Evolutionary conservation across 345 rosid species (phyloP), one percentile per base, ranked within the genome.

Genomic region (Physaria fendleri): DNA sequence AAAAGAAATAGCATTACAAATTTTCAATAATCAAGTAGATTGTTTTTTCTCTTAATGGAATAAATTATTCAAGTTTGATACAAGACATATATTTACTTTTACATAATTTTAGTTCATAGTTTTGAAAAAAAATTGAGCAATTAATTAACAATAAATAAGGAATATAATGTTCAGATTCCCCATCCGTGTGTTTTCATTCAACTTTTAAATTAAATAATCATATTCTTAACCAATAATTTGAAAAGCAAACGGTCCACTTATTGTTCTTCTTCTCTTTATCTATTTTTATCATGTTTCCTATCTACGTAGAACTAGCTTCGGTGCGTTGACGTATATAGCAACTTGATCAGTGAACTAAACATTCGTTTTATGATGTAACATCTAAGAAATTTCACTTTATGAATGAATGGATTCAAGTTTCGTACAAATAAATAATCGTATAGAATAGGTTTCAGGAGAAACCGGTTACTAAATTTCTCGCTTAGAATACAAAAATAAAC

Each of bases 201-300:
- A 28, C 61, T 60, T 60, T n/a, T n/a, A n/a, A n/a, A n/a, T n/a
- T 43, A 28, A 52, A 37, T 52, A 52, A 60, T 51, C 67, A 44
- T 60, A 68, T 68, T 68, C 66, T 21, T 53, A 68, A 60, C 60
- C 66, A 66, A 57, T 65, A 66, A 48, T 66, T 29, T 57, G 58
- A n/a, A n/a, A 66, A 44, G 59, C 65, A 57, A 66, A 66, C 52
- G 65, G 59, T 48, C 52, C 65, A 57, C 65, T 59, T 25, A 41
- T 68, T 68, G 60, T 59, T 68, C 66, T 55, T 35, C 60, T 60
- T 20, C 16, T 59, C 42, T 68, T 40, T 50, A 15, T 7, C 9
- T 38, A 25, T 14, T 37, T 12, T 38, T 35, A 55, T n/a, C 44
- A 14, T 42, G 6, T 28, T 29, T 29, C 11, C 14, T 50, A 62